phyloP scores from a whole-genome alignment of 2,329 filamentous ascomycete genomes.

The Aspergillus felis region DNA sequence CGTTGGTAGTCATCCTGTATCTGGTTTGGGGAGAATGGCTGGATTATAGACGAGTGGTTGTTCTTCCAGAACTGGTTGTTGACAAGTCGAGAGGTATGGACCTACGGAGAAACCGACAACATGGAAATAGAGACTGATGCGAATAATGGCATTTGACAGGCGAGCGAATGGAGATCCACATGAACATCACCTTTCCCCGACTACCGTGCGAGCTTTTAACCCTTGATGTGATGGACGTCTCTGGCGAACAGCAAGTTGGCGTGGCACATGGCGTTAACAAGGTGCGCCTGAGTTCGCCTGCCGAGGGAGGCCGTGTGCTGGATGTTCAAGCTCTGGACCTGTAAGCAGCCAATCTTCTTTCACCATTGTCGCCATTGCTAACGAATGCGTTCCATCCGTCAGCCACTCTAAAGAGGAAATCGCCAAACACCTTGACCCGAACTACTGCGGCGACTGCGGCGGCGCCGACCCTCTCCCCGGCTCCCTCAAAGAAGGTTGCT shows the following conservation, averaged over 20 bases:
- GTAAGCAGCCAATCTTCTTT: slow-evolving; percentile 41
- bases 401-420: slow-evolving; percentile 66
- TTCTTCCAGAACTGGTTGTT: slow-evolving; percentile 89
- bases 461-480: slow-evolving; percentile 70
- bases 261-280: slow-evolving; percentile 91
- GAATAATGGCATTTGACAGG: slow-evolving; percentile 47
- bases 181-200: slow-evolving; percentile 93
- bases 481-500: slow-evolving; percentile 80
- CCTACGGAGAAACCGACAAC: neutral
- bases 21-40: slow-evolving; percentile 93
- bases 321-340: slow-evolving; percentile 66
- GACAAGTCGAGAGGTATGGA: slow-evolving; percentile 84
- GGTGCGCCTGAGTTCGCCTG: slow-evolving; percentile 69
- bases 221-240: slow-evolving; percentile 98
- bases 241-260: slow-evolving; percentile 91
- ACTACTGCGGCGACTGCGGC: slow-evolving; percentile 93
- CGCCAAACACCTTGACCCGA: slow-evolving; percentile 76
- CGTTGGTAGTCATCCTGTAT: slow-evolving; percentile 81
- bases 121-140: slow-evolving; percentile 1
- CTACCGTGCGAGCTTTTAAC: slow-evolving; percentile 94
- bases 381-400: neutral
- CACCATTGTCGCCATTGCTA: slow-evolving; percentile 7
- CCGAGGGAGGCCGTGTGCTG: slow-evolving; percentile 72
- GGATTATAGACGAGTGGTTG: slow-evolving; percentile 80
- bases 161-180: slow-evolving; percentile 98